Base-by-base conservation (phyloP, 2,329 filamentous ascomycete genomes). In the Xylaria sp. region DNA sequence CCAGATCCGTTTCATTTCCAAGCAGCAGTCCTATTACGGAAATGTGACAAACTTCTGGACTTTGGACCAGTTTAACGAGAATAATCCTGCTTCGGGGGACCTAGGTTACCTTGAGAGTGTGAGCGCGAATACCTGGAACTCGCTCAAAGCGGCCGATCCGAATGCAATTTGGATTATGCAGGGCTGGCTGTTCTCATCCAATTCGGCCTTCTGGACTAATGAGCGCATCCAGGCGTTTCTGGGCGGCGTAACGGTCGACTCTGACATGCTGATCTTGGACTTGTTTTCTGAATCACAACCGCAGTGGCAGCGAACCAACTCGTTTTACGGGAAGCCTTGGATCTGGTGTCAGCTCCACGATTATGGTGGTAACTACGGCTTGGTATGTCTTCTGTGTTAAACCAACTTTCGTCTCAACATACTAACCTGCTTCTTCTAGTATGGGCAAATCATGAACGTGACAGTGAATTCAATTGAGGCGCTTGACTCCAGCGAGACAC, bases 61-160 rank as follows among this genome's bases (percentile, higher is more conserved):
- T 7, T 51, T 73, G n/a, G 71, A 73, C 50, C 71, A 73, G 52
- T 73, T 70, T 18, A 73, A 73, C 23, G 71, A 73, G 63, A 73
- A 73, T 18, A 66, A 72, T 20, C 71, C 71, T 37, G 58, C 61
- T 23, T 73, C 71, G 4, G 67, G 71, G 1, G 71, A 72, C 28
- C 51, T 73, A 5, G 52, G 20, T 12, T 73, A 73, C 54, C 67
- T 73, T 23, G 37, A 70, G 70, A 73, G 66, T 52, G 70, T 73
- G 46, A 73, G 69, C 46, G 58, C 60, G 48, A 73, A 72, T 56
- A 72, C 71, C 0, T 72, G 66, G 66, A 70, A 63, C 1, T 72
- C 69, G 13, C 70, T 73, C 55, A 72, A 73, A 51, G 65, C 70
- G 8, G 71, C 71, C 3, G 69, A 71, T 39, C 66, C 69, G 3